Evolutionary conservation across 2,329 filamentous ascomycete species (phyloP).

Genomic region (Macrophomina phaseolina): DNA sequence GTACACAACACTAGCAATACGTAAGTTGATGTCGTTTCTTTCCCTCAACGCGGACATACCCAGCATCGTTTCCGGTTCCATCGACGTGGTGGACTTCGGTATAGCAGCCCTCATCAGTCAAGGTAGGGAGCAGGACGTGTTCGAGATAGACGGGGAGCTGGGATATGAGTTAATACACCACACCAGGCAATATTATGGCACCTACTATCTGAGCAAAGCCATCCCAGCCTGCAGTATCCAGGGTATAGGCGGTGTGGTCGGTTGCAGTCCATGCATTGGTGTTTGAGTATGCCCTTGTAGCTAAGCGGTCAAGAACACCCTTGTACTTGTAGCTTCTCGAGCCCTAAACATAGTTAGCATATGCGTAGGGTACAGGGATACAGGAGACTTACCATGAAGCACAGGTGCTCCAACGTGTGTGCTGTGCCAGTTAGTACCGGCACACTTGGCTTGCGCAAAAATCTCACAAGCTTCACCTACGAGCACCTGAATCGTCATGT

Average conservation of each 20-base stretch:
- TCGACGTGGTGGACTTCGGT: slow-evolving; percentile 98
- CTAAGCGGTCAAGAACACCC: slow-evolving; percentile 90
- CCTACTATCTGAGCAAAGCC: slow-evolving; percentile 83
- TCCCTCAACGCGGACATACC: slow-evolving; percentile 37
- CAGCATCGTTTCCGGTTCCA: slow-evolving; percentile 90
- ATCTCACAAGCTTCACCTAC: slow-evolving; percentile 34
- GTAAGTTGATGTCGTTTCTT: slow-evolving; percentile 29
- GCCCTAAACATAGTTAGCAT: slow-evolving; percentile 66
- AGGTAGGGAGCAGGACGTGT: slow-evolving; percentile 86
- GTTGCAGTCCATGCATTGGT: slow-evolving; percentile 98
- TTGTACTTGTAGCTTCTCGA: slow-evolving; percentile 95
- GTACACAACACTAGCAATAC: slow-evolving; percentile 74
- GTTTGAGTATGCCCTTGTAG: slow-evolving; percentile 87
- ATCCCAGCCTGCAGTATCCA: slow-evolving; percentile 96
- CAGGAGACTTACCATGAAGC: slow-evolving; percentile 50
- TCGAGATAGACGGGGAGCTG: slow-evolving; percentile 88
- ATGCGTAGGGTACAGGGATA: too few relatives aligned
- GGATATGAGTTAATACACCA: neutral
- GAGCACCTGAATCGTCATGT: slow-evolving; percentile 93
- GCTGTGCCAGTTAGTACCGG: slow-evolving; percentile 36
- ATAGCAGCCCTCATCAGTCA: slow-evolving; percentile 90
- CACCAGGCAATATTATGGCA: neutral
- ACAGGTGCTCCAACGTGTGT: slow-evolving; percentile 59
- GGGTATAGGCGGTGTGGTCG: slow-evolving; percentile 94
- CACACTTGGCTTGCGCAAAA: slow-evolving; percentile 3